These are phyloP conservation scores for Monilinia fructigena DNA, from an alignment of 2,329 filamentous ascomycete genomes.

Conservation along the genomic window DNA sequence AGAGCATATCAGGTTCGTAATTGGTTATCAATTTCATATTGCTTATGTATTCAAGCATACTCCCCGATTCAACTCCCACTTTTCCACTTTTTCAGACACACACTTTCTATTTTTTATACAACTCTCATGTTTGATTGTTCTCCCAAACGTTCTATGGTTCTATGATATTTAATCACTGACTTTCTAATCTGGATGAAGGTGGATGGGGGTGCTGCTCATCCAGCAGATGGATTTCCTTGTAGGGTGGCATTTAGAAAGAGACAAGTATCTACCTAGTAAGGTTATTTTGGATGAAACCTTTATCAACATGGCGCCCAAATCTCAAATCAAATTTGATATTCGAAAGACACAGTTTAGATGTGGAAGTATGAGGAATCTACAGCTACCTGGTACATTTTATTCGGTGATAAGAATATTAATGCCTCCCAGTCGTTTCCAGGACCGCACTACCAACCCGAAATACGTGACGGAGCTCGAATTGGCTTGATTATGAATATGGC, in stretches of 20 bases:
- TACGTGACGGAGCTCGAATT: not conserved
- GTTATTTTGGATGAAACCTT: not conserved
- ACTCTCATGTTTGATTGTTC: too few species aligned
- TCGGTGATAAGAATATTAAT: not conserved
- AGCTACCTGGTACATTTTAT: not conserved
- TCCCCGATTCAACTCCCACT: too few species aligned
- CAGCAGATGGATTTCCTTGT: conserved; percentile 21
- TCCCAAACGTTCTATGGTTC: too few species aligned
- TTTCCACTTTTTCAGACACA: too few species aligned
- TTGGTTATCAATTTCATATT: too few species aligned
- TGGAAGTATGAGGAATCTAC: not conserved
- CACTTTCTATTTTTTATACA: too few species aligned
- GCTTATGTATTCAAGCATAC: too few species aligned
- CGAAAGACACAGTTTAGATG: not conserved
- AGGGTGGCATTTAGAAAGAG: conserved; percentile 10
- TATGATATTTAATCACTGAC: too few species aligned
- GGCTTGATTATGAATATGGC: not conserved
- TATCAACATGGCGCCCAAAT: not conserved
- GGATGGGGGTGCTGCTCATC: conserved; percentile 21
- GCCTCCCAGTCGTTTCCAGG: not conserved
- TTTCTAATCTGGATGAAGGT: conserved; percentile 11
- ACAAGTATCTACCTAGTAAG: not conserved
- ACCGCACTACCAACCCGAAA: not conserved
- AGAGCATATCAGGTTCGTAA: conserved; percentile 28
- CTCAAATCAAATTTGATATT: conserved; percentile 4